These are phyloP conservation scores for Cicer bijugum DNA, from an alignment of 306 rosid species.

Conservation along the genomic window DNA sequence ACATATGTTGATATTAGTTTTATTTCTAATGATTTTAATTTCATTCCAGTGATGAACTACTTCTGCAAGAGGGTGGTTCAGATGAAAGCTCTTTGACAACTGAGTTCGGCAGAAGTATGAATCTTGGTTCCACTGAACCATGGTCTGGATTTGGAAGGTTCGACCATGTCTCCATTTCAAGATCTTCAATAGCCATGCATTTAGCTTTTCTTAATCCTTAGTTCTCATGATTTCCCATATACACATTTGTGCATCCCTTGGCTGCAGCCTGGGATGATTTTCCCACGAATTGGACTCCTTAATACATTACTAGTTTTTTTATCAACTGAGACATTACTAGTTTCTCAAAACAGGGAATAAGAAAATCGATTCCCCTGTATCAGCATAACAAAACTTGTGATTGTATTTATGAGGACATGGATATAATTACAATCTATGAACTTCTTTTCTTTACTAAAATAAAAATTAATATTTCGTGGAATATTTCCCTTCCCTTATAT, in stretches of 20 bases:
- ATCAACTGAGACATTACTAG: not conserved
- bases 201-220: slow-evolving; percentile 32
- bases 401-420: slow-evolving; percentile 18
- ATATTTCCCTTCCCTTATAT: slow-evolving; percentile 28
- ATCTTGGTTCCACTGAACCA: slow-evolving; percentile 70
- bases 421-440: slow-evolving; percentile 22
- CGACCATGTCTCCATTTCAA: slow-evolving; percentile 55
- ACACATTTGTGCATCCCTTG: slow-evolving; percentile 32
- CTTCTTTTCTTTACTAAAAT: not conserved
- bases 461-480: not conserved
- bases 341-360: slow-evolving; percentile 13
- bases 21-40: slow-evolving; percentile 43
- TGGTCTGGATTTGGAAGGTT: slow-evolving; percentile 71
- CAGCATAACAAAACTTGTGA: slow-evolving; percentile 5
- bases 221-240: slow-evolving; percentile 21
- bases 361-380: not conserved
- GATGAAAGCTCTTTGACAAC: slow-evolving; percentile 58
- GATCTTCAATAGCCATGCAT: slow-evolving; percentile 52
- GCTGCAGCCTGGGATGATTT: slow-evolving; percentile 35
- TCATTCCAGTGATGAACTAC: slow-evolving; percentile 87
- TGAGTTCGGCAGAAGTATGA: slow-evolving; percentile 72
- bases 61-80: slow-evolving; percentile 88
- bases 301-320: slow-evolving; percentile 12
- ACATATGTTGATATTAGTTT: slow-evolving; percentile 38
- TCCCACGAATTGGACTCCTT: slow-evolving; percentile 27